Evolutionary conservation across 2,329 filamentous ascomycete genomes (phyloP).

Genomic region (Botrytis fabae): DNA sequence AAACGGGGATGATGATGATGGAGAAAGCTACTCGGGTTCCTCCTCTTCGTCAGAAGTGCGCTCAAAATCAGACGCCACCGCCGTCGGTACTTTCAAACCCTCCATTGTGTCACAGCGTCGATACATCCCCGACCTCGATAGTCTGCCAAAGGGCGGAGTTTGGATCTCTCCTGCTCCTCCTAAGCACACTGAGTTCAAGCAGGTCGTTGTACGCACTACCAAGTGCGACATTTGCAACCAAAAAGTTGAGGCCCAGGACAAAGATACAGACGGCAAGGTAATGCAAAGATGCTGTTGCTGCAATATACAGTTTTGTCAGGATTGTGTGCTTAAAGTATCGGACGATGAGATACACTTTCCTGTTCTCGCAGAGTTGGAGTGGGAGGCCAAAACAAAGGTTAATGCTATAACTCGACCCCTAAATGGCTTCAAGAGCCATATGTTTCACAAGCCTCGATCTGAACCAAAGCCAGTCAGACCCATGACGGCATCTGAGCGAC

Average conservation of each 20-base stretch:
- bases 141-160: constrained; percentile 4
- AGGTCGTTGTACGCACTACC: constrained; percentile 11
- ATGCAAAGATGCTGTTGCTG: constrained; percentile 12
- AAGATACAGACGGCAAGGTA: not conserved
- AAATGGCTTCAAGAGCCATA: not conserved
- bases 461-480: not conserved
- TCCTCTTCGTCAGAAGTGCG: not conserved
- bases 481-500: not conserved
- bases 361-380: not conserved
- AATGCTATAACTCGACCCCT: not conserved
- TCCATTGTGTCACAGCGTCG: not conserved
- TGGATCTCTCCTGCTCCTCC: constrained; percentile 5
- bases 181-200: not conserved
- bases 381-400: constrained; percentile 1
- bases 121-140: not conserved
- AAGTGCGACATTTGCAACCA: constrained; percentile 19
- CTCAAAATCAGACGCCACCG: not conserved
- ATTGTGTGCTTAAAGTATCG: not conserved
- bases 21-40: not conserved
- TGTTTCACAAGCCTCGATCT: not conserved
- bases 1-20: not conserved
- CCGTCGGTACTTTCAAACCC: not conserved
- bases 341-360: not conserved
- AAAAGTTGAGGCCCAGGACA: not conserved
- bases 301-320: constrained; percentile 4